Conservation (phyloP, 106 monocot species). For the Dendrobium chrysotoxum region DNA sequence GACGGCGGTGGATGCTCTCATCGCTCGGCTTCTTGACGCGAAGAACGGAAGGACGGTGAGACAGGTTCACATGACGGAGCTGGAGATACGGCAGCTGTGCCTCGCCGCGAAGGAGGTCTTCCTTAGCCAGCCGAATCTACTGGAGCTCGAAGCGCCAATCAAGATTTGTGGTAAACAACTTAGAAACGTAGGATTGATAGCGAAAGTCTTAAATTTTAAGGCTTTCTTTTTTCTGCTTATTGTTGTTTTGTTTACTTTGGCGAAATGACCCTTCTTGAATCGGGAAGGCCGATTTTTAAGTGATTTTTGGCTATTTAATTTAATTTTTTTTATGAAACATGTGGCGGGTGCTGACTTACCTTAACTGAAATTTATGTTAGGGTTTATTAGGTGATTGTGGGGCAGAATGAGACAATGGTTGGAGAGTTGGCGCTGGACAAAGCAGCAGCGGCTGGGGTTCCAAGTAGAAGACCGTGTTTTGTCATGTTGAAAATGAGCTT, state of each 20-base stretch:
- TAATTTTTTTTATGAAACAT: not conserved
- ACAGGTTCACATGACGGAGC: conserved; percentile 30
- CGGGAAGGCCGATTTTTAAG: not conserved
- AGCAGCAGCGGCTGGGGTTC: not conserved
- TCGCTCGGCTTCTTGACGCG: conserved; percentile 23
- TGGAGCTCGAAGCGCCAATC: conserved; percentile 46
- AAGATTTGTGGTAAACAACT: conserved; percentile 26
- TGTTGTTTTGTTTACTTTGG: not conserved
- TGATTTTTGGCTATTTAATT: not conserved
- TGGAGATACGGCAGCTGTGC: conserved; percentile 43
- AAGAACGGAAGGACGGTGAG: conserved; percentile 22
- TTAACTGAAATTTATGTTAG: not conserved
- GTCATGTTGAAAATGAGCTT: not conserved
- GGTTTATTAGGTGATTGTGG: not conserved
- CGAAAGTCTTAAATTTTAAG: not conserved
- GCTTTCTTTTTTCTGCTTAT: not conserved
- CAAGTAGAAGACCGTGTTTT: not conserved
- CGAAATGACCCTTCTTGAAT: not conserved
- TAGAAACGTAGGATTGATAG: not conserved
- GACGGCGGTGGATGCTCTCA: conserved; percentile 24
- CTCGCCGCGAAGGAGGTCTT: conserved; percentile 31
- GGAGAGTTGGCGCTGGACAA: not conserved
- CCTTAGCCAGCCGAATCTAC: conserved; percentile 30
- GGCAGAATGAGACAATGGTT: not conserved
- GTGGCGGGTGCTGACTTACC: not conserved